Percentiles rank a stretch among this genome's conserved stretches.
Evolutionary conservation across 257 asterid species (phyloP).

Genomic region (Solanum lignicaule): DNA sequence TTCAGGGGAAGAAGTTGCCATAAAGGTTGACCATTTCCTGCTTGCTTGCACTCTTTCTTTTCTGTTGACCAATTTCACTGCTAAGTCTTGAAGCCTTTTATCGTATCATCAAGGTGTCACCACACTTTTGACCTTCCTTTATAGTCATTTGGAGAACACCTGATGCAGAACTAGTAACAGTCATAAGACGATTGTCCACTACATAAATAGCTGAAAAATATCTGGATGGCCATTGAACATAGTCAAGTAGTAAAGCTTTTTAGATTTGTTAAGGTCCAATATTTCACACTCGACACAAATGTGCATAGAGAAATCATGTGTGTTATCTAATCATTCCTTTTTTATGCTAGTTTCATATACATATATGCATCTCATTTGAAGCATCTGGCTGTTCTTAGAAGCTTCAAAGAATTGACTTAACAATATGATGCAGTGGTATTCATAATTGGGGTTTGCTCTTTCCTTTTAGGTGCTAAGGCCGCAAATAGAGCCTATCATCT

Average conservation of each 20-base stretch:
- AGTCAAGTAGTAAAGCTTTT: not conserved
- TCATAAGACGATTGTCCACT: not conserved
- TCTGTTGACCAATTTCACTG: constrained; percentile 5
- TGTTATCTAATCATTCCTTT: not conserved
- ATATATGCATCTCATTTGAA: not conserved
- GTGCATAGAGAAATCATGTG: not conserved
- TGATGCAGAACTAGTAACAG: not conserved
- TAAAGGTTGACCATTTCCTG: constrained; percentile 45
- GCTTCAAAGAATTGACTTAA: not conserved
- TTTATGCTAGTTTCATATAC: not conserved
- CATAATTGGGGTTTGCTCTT: not conserved
- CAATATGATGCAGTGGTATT: not conserved
- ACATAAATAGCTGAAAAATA: not conserved
- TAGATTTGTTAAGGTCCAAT: not conserved
- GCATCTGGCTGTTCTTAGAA: not conserved
- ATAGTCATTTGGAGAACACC: not conserved
- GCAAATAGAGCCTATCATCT: constrained; percentile 91
- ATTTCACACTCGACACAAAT: not conserved
- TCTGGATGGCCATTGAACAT: not conserved
- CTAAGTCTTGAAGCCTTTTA: constrained; percentile 4
- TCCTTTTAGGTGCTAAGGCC: constrained; percentile 88
- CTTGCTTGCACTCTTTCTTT: not conserved
- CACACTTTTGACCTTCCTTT: not conserved
- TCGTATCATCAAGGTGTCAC: not conserved
- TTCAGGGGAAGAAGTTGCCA: constrained; percentile 96